Evolutionary conservation across 495 filamentous ascomycete species (phyloP).

Genomic region (Trichocladium uniseriatum): DNA sequence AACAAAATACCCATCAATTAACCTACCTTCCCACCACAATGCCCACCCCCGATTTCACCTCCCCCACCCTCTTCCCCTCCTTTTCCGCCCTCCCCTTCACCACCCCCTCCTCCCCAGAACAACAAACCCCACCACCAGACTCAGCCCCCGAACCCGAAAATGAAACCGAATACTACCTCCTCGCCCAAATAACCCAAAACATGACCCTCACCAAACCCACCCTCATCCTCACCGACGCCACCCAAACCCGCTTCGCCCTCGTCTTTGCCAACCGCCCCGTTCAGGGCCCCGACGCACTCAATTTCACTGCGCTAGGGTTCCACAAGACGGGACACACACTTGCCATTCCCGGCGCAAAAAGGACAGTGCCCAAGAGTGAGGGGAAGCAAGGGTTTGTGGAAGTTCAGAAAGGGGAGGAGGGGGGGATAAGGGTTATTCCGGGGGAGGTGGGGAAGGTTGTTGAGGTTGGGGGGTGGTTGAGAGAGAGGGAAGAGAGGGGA

Average conservation of each 20-base stretch:
- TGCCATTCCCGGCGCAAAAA: constrained; percentile 23
- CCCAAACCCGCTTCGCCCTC: constrained; percentile 28
- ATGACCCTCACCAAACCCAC: constrained; percentile 43
- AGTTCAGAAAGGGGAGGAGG: constrained; percentile 16
- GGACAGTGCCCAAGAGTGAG: constrained; percentile 17
- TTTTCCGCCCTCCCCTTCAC: constrained; percentile 14
- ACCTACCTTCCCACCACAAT: constrained; percentile 18
- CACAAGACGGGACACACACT: constrained; percentile 27
- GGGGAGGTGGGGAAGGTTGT: constrained; percentile 24
- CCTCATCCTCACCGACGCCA: constrained; percentile 29
- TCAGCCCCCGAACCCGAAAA: neutral
- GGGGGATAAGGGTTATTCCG: constrained; percentile 22
- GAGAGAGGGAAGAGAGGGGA: constrained; percentile 5
- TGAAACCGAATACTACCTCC: constrained; percentile 24
- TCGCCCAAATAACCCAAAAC: constrained; percentile 36
- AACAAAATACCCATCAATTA: constrained; percentile 19
- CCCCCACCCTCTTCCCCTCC: constrained; percentile 24
- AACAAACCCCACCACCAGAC: neutral
- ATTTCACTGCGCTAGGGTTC: constrained; percentile 22
- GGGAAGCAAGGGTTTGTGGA: constrained; percentile 27
- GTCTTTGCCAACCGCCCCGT: constrained; percentile 27
- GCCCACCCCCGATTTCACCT: constrained; percentile 25
- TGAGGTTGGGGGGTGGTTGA: constrained; percentile 20
- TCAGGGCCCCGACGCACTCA: constrained; percentile 16
- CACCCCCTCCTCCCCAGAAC: no score